Evolutionary conservation across 345 rosid species (phyloP), one percentile per base, ranked within the genome.

Genomic region (Angophora floribunda): DNA sequence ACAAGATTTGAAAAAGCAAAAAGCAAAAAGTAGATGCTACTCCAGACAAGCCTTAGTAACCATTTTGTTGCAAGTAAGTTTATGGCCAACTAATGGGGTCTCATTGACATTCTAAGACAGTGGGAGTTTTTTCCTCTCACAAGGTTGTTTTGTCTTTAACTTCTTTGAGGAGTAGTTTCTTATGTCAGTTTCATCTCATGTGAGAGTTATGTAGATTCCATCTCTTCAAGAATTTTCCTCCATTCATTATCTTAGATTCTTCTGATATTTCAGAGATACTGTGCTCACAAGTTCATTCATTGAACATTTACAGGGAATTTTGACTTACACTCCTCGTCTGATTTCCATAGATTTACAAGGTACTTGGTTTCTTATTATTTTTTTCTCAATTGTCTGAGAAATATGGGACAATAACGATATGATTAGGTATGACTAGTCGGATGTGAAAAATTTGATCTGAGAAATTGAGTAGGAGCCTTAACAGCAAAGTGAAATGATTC

Each of bases 291-390:
- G 49, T 30, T 82, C 24, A 51, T 51, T 78, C 63, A 79, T 59
- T 88, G 47, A 87, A 44, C 50, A 30, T 89, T 52, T 91, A 87
- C 95, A 98, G 98, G 99, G 99, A 10, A 87, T 90, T 85, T 89
- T 88, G 87, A 96, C 96, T 15, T 95, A 97, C 88, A 95, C 98
- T 89, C 99, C 99, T 87, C 99, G 97, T 61, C 89, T 98, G 2
- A 85, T 97, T 86, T 98, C 99, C 11, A 86, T 98, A 51, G 96
- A 93, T 86, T 89, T 94, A 65, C 96, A 97, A 96, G 99, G 99
- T 97, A 89, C 88, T 89, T 41, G 13, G 49, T 82, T 85, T 61
- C 52, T 44, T 51, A 52, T 49, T 32, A n/a, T 55, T 41, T 9
- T n/a, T 4, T 30, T 89, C 53, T 7, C 36, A 16, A n/a, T 51